Evolutionary conservation across 805 yeast species (phyloP), one percentile per base, ranked within the genome.

Genomic region (Teunomyces tritomae): DNA sequence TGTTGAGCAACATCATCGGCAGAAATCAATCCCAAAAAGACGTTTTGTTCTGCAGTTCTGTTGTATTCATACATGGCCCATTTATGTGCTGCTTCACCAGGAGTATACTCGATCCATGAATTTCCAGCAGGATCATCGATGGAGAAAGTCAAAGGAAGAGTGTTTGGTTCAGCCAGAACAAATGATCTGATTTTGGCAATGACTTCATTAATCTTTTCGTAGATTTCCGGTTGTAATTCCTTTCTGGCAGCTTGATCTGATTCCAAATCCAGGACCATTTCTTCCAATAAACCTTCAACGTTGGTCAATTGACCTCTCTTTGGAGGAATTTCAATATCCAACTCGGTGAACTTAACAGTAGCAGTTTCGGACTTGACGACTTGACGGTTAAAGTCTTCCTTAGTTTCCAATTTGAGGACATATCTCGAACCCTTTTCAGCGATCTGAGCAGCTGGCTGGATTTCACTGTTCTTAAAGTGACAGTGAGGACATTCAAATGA

Each of bases 401-500:
- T 76, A 11, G 61, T 59, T 63, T 87, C 96, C 40, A 92, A 68
- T 62, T 83, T 82, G 52, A 91, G 70, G 26, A 78, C 71, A 65
- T 87, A 88, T 58, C 82, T 80, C 17, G 85, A 68, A 29, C 99
- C 99, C 68, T 87, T 88, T 57, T 86, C 92, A 58, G 92, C 96
- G 53, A 94, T 89, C 47, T 81, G 81, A 4, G 94, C 84, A 5
- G 99, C 99, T n/a, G 97, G 87, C 73, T 94, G 99, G 56, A 94
- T 80, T 70, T 94, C 99, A 34, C 89, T 81, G 75, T 89, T 92
- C 64, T 85, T 87, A 63, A 89, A 82, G 0, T 89, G 88, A 74
- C 99, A 94, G 67, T 91, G 97, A 26, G 94, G 92, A 68, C 99
- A 94, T 56, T 84, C 88, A 67, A 94, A 94, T 1, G 97, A 90